Evolutionary conservation across 2,329 filamentous ascomycete genomes (phyloP), one percentile per base, ranked within the genome.

Genomic region (Lachnellula occidentalis): DNA sequence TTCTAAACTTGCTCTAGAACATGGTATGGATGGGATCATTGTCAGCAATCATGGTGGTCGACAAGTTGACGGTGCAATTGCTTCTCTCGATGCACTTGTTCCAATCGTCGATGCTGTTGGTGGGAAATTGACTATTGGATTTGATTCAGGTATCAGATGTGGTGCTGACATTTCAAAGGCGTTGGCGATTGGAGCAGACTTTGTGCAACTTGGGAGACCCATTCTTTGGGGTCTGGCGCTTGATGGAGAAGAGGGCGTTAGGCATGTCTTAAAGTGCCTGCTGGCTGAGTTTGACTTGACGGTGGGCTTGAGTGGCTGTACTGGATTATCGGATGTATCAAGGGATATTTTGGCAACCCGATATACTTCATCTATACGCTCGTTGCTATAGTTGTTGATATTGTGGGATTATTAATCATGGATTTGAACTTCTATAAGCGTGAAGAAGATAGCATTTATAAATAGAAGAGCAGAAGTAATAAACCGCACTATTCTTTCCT

Each of bases 121-220:
- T 57, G 78, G 81, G 58, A 51, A 55, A 46, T 73, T 85, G 17
- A 76, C 77, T 0, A 77, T 87, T 1, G 80, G 78, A 45, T 70
- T 87, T 3, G 83, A 87, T 57, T 81, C 83, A 0, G 84, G 84
- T 0, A 75, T 87, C 42, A 72, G 76, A 3, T 71, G 82, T 12
- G 84, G 84, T 0, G 79, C 80, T 0, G 83, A 87, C 61, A 77
- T 87, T 2, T 73, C 87, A 58, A 87, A 87, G 67, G 82, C 81
- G 0, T 61, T 87, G 14, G 82, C 80, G 47, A 70, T 87, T 0
- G 84, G 85, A 0, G 83, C 82, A 0, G 78, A 79, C 59, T 83
- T 83, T 58, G 79, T 83, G 27, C 82, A 83, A 53, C 72, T 85
- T 1, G 82, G 82, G 0, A 67, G 82, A 2, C 72, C 83, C 3